Evolutionary conservation across 305 asterid genomes (phyloP), one percentile per base, ranked within the genome.

Genomic region (Solanum hybrid): DNA sequence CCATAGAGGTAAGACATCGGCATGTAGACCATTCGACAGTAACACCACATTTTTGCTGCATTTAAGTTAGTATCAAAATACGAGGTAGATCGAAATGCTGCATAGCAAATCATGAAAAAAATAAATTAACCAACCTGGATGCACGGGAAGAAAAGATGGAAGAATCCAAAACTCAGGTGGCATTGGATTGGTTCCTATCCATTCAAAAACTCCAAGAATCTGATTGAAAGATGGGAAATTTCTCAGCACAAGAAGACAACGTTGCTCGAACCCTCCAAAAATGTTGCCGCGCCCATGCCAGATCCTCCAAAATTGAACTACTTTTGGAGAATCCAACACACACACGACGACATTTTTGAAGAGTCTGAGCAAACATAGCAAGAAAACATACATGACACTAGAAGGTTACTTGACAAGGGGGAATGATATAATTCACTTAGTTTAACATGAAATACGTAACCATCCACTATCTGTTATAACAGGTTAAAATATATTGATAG

Each of bases 111-210:
- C 88, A 3, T 85, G 31, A 33, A 85, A 57, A 14, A 8, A 46
- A 81, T 28, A 57, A 14, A 26, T 69, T 35, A 22, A 75, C 93
- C 40, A 86, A 97, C 99, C 99, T 90, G 98, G 99, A 93, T 97
- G 97, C 96, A 97, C 92, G 10, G 99, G 99, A 42, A 96, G 97
- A 92, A 95, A 95, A 33, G 98, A 95, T 2, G 98, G 99, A 91
- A 97, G 98, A 39, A 97, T 95, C 99, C 99, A 97, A 86, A 96
- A 95, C 22, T 96, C 99, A 18, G 98, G 99, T 14, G 99, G 99
- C 98, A 97, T 95, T 2, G 99, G 98, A 46, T 96, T 97, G 92
- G 94, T 94, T 71, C 99, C 99, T 1, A 94, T 90, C 99, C 99
- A 97, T 1, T 96, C 99, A 89, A 91, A 96, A 13, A 95, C 90